Evolutionary conservation across 2,329 filamentous ascomycete genomes (phyloP), one percentile per base, ranked within the genome.

Genomic region (Fusarium annulatum): DNA sequence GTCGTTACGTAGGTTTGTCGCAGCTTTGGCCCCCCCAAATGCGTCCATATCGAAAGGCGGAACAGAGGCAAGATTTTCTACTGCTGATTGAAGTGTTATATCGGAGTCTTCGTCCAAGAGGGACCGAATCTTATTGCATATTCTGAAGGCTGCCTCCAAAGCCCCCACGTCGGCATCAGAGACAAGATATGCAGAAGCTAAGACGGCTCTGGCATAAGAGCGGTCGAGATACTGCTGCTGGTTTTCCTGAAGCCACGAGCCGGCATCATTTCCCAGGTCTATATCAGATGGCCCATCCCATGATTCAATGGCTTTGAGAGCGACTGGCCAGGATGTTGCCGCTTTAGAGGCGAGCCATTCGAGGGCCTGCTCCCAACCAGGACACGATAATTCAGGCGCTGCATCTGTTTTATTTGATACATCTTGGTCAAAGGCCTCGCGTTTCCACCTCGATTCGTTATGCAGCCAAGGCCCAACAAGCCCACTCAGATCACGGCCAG

Each of bases 401-500:
- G 80, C 58, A 49, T 60, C 74, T 14, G 73, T 67, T 67, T 87
- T 51, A 34, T 42, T 58, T 18, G 64, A 49, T 21, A 41, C 36
- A 38, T 64, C 60, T 36, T 56, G 42, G 18, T 49, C 59, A 26
- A 64, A 63, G 46, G 67, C 52, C 33, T 70, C 58, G 3, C 66
- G 53, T 28, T 66, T 88, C 84, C 91, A 91, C 61, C 91, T 88
- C 26, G 82, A 86, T 57, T 90, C 86, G 51, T 90, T 90, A 76
- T 92, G 90, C 55, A 95, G 84, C 93, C 93, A 96, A 5, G 93
- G 93, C 1, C 90, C 91, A 56, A 95, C 83, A 42, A 95, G 79
- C 1, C 91, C 89, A 70, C 89, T 88, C 62, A 95, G 78, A 78
- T 95, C 92, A 64, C 92, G 88, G 3, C 89, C 90, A 53, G 91